These are phyloP conservation scores for Ploettnerulaceae sp. DNA, from an alignment of 2,329 filamentous ascomycete species.

Conservation along the genomic window DNA sequence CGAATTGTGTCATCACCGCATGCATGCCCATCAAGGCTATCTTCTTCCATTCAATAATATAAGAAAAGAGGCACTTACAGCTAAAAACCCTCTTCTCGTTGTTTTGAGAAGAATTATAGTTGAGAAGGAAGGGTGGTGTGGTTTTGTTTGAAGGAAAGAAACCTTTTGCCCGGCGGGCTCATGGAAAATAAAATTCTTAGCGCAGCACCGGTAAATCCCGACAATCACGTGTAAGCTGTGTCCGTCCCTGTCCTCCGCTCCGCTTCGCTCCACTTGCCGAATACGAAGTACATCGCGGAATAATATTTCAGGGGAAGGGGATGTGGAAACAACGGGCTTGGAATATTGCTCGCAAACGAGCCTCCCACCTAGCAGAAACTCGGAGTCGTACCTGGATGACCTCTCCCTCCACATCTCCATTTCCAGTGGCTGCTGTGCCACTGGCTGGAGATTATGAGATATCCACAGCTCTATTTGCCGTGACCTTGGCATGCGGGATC, in stretches of 20 bases:
- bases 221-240: no score
- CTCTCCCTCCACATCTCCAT: not conserved
- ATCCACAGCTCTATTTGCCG: constrained; percentile 21
- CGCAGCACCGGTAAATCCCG: no score
- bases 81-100: constrained; percentile 9
- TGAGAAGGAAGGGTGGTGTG: not conserved
- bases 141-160: not conserved
- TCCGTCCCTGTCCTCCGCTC: no score
- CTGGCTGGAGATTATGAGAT: constrained; percentile 15
- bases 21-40: constrained; percentile 11
- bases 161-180: not conserved
- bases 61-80: constrained; percentile 13
- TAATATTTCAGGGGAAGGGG: no score
- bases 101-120: constrained; percentile 6
- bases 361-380: no score
- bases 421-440: not conserved
- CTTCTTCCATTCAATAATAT: not conserved
- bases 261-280: no score
- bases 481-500: constrained; percentile 45
- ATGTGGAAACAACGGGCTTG: no score
- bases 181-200: not conserved
- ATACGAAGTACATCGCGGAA: no score
- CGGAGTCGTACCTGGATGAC: no score
- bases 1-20: constrained; percentile 59
- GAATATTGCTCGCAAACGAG: no score